Evolutionary conservation across 306 rosid genomes (phyloP).

Genomic region (Cucumis sativus): DNA sequence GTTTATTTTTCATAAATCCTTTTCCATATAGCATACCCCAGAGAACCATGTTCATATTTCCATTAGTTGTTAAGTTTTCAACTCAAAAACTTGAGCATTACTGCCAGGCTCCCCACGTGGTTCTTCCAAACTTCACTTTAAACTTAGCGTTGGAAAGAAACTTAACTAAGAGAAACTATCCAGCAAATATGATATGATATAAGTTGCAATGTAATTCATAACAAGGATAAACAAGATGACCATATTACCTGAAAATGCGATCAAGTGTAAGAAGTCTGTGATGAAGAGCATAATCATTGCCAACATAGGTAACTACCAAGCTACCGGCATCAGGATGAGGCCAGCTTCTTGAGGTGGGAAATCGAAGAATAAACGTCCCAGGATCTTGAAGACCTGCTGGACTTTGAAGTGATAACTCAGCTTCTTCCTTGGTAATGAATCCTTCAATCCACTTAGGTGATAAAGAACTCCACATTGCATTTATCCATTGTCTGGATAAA

Average conservation of each 20-base stretch:
- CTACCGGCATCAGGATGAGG: conserved; percentile 97
- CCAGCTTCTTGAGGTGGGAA: conserved; percentile 96
- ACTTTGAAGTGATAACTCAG: conserved; percentile 82
- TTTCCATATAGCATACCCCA: not conserved
- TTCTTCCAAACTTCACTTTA: not conserved
- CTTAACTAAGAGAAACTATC: not conserved
- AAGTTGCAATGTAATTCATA: not conserved
- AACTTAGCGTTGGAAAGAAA: not conserved
- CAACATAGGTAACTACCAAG: conserved; percentile 68
- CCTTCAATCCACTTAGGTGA: conserved; percentile 97
- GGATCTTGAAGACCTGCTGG: conserved; percentile 74
- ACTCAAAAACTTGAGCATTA: not conserved
- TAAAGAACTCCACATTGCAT: conserved; percentile 66
- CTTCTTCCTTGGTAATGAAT: conserved; percentile 86
- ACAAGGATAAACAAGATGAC: conserved; percentile 8
- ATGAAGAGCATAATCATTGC: conserved; percentile 49
- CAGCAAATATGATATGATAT: not conserved
- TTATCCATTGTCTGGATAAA: conserved; percentile 58
- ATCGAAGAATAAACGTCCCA: conserved; percentile 81
- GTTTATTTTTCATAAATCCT: not conserved
- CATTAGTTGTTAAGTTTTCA: not conserved
- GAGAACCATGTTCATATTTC: not conserved
- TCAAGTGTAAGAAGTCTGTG: conserved; percentile 67
- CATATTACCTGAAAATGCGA: conserved; percentile 36
- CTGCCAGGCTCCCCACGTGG: not conserved